phyloP scores from a whole-genome alignment of 176 grass and related monocot genomes.

The Aegilops sharonensis region DNA sequence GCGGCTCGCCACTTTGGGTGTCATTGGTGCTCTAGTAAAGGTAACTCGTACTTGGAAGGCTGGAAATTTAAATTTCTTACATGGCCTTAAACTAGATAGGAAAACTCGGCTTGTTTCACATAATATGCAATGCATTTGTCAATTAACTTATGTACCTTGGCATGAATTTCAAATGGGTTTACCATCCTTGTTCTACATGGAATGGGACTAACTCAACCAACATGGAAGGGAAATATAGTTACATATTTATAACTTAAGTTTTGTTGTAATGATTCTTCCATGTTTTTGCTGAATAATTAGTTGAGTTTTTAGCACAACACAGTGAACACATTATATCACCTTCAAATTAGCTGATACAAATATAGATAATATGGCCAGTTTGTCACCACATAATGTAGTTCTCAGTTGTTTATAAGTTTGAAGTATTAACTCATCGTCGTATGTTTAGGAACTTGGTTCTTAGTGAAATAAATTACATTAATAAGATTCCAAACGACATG shows the following conservation, averaged over 20 bases:
- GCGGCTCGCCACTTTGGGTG: constrained; percentile 68
- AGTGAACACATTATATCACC: background rate
- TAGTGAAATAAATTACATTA: too few species aligned
- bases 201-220: background rate
- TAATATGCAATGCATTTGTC: constrained; percentile 17
- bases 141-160: background rate
- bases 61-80: background rate
- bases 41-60: constrained; percentile 35
- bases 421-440: too few species aligned
- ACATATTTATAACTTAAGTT: background rate
- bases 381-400: background rate
- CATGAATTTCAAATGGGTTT: background rate
- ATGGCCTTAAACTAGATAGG: background rate
- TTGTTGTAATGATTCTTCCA: background rate
- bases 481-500: too few species aligned
- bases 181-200: background rate
- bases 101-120: constrained; percentile 7
- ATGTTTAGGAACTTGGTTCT: too few species aligned
- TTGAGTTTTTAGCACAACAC: background rate
- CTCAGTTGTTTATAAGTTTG: too few species aligned
- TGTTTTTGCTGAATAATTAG: constrained; percentile 5
- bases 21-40: constrained; percentile 90
- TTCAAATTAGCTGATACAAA: background rate
- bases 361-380: background rate
- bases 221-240: background rate